Base-by-base conservation (phyloP, 495 filamentous ascomycete genomes). In the Hypoxylon fragiforme region DNA sequence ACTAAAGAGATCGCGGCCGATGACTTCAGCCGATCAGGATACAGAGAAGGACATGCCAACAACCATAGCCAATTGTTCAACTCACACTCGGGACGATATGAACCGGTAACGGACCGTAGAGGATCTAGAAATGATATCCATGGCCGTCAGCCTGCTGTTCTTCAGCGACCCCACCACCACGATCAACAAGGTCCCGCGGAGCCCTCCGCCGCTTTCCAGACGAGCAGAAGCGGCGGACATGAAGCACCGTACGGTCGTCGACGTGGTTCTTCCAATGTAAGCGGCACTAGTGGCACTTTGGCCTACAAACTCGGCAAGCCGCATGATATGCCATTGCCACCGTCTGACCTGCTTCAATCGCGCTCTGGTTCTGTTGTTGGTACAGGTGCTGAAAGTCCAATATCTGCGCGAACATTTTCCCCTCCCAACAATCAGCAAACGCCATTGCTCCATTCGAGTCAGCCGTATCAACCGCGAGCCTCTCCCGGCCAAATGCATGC, bases 251-350 rank as follows among this genome's bases (percentile, higher is more conserved):
- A 89, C 79, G 81, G 79, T 20, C 84, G 91, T 48, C 84, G 90
- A 37, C 85, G 95, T 37, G 86, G 87, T 42, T 97, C 92, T n/a
- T 96, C 92, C 1, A 96, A 91, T 64, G 88, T 96, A 21, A 97
- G 92, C 66, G 92, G 91, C 22, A 90, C 90, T 49, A 97, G 91
- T 70, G 88, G 87, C 35, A 80, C 78, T 38, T 82, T 82, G 63
- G 79, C 78, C 45, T 67, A 77, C 45, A 70, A 75, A 14, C 60
- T 74, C 40, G 67, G 64, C 42, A 72, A 70, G 57, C 71, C 70
- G n/a, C 70, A 70, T 22, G 80, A 81, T 26, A 70, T 76, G 44
- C 67, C 69, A 1, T 50, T 69, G 35, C 73, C 76, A 5, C 70
- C 71, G 11, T 70, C 69, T 11, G 78, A 82, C 38, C 62, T 74